Evolutionary conservation across 208 protist genomes (phyloP).

Genomic region (Blastocrithidia nonstop): DNA sequence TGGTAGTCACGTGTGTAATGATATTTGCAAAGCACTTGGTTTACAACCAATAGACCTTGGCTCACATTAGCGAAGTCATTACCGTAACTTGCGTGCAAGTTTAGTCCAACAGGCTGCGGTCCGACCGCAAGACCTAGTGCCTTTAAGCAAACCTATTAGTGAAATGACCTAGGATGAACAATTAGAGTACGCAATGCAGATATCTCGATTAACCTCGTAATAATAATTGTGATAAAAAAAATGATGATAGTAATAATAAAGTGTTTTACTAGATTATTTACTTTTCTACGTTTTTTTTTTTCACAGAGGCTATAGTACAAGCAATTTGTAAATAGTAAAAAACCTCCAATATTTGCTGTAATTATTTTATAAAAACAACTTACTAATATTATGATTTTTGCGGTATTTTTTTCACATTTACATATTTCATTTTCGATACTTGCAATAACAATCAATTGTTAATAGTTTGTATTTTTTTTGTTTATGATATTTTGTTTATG

Average conservation of each 20-base stretch:
- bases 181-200: constrained; percentile 40
- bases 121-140: constrained; percentile 27
- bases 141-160: constrained; percentile 43
- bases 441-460: too few species aligned
- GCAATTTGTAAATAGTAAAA: constrained; percentile 1
- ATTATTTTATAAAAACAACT: not conserved
- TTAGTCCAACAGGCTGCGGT: constrained; percentile 30
- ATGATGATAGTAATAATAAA: not conserved
- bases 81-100: constrained; percentile 30
- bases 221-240: not conserved
- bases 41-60: constrained; percentile 18
- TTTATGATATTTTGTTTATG: too few species aligned
- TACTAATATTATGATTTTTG: not conserved
- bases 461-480: too few species aligned
- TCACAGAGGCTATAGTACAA: not conserved
- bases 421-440: not conserved
- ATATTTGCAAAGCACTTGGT: constrained; percentile 41
- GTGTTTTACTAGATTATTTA: not conserved
- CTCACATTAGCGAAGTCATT: constrained; percentile 16
- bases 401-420: not conserved
- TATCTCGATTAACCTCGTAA: constrained; percentile 35
- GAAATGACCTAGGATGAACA: constrained; percentile 64
- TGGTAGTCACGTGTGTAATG: constrained; percentile 52
- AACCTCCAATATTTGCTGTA: not conserved
- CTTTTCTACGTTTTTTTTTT: constrained; percentile 3